These are phyloP conservation scores for Xylaria digitata DNA, from an alignment of 2,329 filamentous ascomycete species.

Conservation along the genomic window DNA sequence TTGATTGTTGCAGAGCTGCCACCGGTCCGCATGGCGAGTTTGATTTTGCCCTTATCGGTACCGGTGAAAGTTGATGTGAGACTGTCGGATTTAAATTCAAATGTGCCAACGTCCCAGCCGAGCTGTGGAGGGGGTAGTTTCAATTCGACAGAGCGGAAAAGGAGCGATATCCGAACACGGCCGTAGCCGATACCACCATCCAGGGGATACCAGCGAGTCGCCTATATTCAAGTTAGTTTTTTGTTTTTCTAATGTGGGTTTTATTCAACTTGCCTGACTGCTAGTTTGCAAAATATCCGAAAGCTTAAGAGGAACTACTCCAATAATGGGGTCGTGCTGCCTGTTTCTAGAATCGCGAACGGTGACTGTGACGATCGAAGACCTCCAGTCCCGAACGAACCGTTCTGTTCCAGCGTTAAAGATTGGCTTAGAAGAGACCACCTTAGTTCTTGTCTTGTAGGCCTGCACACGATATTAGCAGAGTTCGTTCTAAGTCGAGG, in stretches of 20 bases:
- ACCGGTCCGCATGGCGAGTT: constrained; percentile 83
- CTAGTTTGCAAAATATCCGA: constrained; percentile 88
- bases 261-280: constrained; percentile 67
- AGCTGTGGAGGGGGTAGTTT: constrained; percentile 85
- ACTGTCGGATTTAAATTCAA: constrained; percentile 81
- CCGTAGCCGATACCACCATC: constrained; percentile 95
- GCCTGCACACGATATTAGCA: constrained; percentile 54
- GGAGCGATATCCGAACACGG: constrained; percentile 84
- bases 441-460: constrained; percentile 95
- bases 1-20: constrained; percentile 80
- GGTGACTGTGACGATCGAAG: constrained; percentile 84
- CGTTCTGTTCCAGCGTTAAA: constrained; percentile 96
- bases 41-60: constrained; percentile 71
- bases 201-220: constrained; percentile 91
- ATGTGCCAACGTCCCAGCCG: constrained; percentile 95
- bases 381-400: constrained; percentile 94
- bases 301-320: constrained; percentile 88
- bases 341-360: constrained; percentile 90
- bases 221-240: constrained; percentile 44
- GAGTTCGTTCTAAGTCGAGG: constrained; percentile 5
- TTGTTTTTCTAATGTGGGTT: not conserved
- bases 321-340: constrained; percentile 93
- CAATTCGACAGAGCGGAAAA: constrained; percentile 91
- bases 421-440: constrained; percentile 92
- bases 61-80: constrained; percentile 71